phyloP scores from a whole-genome alignment of 2,329 filamentous ascomycete species.

The Botrytis byssoidea region DNA sequence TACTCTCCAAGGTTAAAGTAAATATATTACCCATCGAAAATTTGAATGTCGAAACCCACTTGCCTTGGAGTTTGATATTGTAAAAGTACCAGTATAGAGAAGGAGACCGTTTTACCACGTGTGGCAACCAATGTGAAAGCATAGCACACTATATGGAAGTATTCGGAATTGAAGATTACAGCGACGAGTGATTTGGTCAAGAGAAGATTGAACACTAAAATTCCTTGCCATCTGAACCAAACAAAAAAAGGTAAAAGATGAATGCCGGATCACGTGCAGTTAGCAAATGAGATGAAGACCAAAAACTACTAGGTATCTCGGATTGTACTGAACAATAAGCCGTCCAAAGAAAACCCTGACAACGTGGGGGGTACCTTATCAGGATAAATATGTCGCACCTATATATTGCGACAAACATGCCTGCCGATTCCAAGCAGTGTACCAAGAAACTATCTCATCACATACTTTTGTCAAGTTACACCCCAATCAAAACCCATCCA shows the following conservation, averaged over 20 bases:
- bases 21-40: background rate
- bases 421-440: constrained; percentile 12
- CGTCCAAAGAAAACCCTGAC: background rate
- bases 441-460: constrained; percentile 3
- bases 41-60: background rate
- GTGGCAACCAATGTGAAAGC: background rate
- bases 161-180: background rate
- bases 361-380: constrained; percentile 9
- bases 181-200: background rate
- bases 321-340: background rate
- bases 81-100: background rate
- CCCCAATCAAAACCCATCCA: background rate
- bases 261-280: background rate
- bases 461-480: background rate
- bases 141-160: background rate
- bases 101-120: background rate
- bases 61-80: background rate
- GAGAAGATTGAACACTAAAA: background rate
- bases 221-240: background rate
- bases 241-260: background rate
- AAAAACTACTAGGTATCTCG: background rate
- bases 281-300: background rate
- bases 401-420: constrained; percentile 1
- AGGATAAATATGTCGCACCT: background rate
- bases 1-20: background rate